phyloP scores from a whole-genome alignment of 192 early-diverging fungal species.

The Coemansia sp. region DNA sequence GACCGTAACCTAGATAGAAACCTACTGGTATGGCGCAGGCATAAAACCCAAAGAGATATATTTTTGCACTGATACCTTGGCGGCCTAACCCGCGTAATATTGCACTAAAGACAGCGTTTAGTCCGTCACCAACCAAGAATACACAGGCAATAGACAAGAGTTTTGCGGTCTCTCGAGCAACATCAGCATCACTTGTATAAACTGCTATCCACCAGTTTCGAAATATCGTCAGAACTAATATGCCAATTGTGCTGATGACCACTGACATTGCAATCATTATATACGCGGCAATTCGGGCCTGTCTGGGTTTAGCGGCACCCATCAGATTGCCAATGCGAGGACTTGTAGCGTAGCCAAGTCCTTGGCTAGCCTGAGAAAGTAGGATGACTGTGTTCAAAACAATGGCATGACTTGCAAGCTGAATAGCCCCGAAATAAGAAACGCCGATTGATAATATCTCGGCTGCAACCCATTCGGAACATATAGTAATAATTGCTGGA shows the following conservation, averaged over 20 bases:
- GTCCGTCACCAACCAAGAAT: constrained; percentile 58
- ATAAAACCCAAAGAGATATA: constrained; percentile 53
- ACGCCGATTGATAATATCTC: constrained; percentile 64
- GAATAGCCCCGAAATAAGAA: constrained; percentile 64
- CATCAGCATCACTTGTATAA: constrained; percentile 63
- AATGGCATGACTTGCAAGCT: constrained; percentile 72
- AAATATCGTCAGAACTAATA: constrained; percentile 3
- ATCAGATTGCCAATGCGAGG: constrained; percentile 72
- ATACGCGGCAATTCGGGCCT: constrained; percentile 7
- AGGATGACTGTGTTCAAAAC: constrained; percentile 61
- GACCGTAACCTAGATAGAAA: constrained; percentile 36
- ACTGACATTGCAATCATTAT: constrained; percentile 54
- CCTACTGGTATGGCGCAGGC: constrained; percentile 46
- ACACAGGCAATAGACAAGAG: constrained; percentile 72
- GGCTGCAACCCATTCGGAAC: constrained; percentile 75
- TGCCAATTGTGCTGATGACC: constrained; percentile 43
- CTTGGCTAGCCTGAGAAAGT: constrained; percentile 64
- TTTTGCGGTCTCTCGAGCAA: constrained; percentile 64
- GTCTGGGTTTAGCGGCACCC: constrained; percentile 21
- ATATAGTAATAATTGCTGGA: constrained; percentile 73
- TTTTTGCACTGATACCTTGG: constrained; percentile 44
- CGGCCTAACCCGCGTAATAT: constrained; percentile 52
- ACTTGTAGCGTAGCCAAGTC: constrained; percentile 65
- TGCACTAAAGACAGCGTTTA: constrained; percentile 55
- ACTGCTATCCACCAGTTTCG: constrained; percentile 34